Percentiles rank a stretch among this genome's conserved stretches.
Evolutionary conservation across 768 basidiomycete genomes (phyloP).

Genomic region (Lactarius indigo): DNA sequence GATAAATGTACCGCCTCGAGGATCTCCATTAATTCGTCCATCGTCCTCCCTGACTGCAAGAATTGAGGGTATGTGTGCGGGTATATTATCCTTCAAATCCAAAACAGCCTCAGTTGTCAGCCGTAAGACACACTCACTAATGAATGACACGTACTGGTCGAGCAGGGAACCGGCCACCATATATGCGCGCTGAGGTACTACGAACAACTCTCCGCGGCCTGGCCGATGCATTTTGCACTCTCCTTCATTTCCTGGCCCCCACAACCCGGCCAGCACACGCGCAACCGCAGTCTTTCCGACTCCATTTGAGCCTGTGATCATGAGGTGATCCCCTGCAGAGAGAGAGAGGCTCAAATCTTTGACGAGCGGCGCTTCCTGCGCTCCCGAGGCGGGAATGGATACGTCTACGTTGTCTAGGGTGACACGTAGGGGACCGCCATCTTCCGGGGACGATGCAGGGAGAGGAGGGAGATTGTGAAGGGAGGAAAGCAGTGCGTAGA

Average conservation of each 20-base stretch:
- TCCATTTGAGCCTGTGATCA: slow-evolving; percentile 92
- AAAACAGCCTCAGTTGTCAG: not conserved
- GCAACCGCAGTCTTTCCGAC: slow-evolving; percentile 91
- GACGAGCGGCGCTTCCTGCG: slow-evolving; percentile 46
- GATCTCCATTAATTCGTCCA: slow-evolving; percentile 70
- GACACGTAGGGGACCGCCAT: slow-evolving; percentile 42
- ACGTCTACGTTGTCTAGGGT: slow-evolving; percentile 69
- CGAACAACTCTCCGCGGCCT: slow-evolving; percentile 48
- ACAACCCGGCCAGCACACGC: slow-evolving; percentile 83
- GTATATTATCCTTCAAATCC: slow-evolving; percentile 63
- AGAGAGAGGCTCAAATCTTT: slow-evolving; percentile 64
- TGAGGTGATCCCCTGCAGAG: slow-evolving; percentile 73
- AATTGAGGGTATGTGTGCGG: slow-evolving; percentile 82
- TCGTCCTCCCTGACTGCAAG: slow-evolving; percentile 52
- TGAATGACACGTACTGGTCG: slow-evolving; percentile 57
- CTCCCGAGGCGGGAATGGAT: slow-evolving; percentile 42
- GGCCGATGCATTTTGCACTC: slow-evolving; percentile 31
- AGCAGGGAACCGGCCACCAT: slow-evolving; percentile 84
- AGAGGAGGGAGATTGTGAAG: slow-evolving; percentile 68
- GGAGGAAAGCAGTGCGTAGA: slow-evolving; percentile 85
- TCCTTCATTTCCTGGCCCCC: slow-evolving; percentile 55
- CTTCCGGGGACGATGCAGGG: slow-evolving; percentile 37
- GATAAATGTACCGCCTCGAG: slow-evolving; percentile 78
- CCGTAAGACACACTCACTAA: not conserved
- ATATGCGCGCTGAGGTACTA: slow-evolving; percentile 91